Percentiles rank a stretch among this genome's conserved stretches.
Conservation (phyloP, 805 yeast genomes). For the Wickerhamomyces strasburgensis region DNA sequence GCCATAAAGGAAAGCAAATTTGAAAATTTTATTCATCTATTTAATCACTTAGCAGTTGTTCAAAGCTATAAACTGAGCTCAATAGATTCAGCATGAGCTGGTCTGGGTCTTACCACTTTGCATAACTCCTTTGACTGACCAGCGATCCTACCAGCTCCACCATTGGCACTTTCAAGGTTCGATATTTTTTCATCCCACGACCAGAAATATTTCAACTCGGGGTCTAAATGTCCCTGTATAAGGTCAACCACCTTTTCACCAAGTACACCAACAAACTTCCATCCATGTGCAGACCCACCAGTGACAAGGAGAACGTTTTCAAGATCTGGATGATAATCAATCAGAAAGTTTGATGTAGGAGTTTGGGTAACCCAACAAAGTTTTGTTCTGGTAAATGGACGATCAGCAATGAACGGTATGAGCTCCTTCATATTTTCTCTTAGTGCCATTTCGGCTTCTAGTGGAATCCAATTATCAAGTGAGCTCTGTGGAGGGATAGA, state of each 20-base stretch:
- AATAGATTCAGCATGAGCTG: too few species aligned
- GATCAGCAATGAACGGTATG: conserved; percentile 8
- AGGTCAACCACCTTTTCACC: conserved; percentile 22
- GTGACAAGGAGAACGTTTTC: conserved; percentile 27
- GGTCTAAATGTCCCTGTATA: conserved; percentile 9
- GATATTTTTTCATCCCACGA: conserved; percentile 14
- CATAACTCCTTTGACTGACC: too few species aligned
- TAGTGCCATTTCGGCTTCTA: conserved; percentile 8
- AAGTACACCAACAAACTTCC: conserved; percentile 28
- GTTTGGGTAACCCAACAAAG: conserved; percentile 36
- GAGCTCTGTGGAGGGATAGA: conserved; percentile 14
- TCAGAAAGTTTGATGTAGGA: conserved; percentile 26
- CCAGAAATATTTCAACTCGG: conserved; percentile 6
- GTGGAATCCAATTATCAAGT: conserved; percentile 14
- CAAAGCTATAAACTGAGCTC: too few species aligned
- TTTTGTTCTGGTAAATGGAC: conserved; percentile 26
- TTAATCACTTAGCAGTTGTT: too few species aligned
- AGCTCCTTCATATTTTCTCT: conserved; percentile 27
- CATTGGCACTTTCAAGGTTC: too few species aligned
- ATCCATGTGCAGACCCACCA: conserved; percentile 31
- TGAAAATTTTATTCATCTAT: too few species aligned
- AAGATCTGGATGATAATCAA: conserved; percentile 25
- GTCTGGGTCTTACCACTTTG: too few species aligned
- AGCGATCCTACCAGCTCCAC: too few species aligned
- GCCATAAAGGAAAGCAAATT: too few species aligned